Base-by-base conservation (phyloP, 139 green algal species). In the Picochlorum sp. region DNA sequence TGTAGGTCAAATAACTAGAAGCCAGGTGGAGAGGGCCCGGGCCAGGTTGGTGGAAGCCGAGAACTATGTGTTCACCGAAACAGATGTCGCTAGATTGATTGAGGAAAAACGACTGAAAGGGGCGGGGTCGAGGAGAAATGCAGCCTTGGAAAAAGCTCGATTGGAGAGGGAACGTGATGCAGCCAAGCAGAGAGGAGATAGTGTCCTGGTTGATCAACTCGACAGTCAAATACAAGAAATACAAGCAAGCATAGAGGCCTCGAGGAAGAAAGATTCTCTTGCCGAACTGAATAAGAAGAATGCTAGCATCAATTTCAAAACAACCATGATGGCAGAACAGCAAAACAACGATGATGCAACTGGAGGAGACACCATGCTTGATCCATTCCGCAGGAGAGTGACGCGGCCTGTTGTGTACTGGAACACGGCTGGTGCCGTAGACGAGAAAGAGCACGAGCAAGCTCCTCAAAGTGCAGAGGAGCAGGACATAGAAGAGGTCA, bases 51-150 rank as follows among this genome's bases (percentile, higher is more conserved):
- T 68, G 3, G 61, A 66, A 18, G 77, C 77, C 1, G 55, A 76
- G 66, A 82, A 66, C 13, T 81, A 85, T 60, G 69, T 38, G 4
- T 86, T 82, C 76, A 82, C 80, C 4, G 68, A 71, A 1, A 72
- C 57, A 16, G 80, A 86, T 62, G 77, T 86, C 38, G 55, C 62
- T 44, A 49, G 51, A 23, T 69, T 83, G 57, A 45, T 86, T 23
- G 60, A 74, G 16, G 63, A 78, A 30, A 85, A 85, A 67, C 64
- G 66, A 4, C 50, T 50, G 6, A 63, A 63, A 49, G 77, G 71
- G 1, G 26, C 8, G 11, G 63, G 24, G 6, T 34, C 41, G 14
- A 45, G 10, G 10, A 59, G 57, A 59, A 83, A 81, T 55, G 30
- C 63, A 7, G 72, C 72, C 3, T 62, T 71, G n/a, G 78, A 86